Evolutionary conservation across 148 eudicot genomes (phyloP), one percentile per base, ranked within the genome.

Genomic region (Chenopodium formosanum): DNA sequence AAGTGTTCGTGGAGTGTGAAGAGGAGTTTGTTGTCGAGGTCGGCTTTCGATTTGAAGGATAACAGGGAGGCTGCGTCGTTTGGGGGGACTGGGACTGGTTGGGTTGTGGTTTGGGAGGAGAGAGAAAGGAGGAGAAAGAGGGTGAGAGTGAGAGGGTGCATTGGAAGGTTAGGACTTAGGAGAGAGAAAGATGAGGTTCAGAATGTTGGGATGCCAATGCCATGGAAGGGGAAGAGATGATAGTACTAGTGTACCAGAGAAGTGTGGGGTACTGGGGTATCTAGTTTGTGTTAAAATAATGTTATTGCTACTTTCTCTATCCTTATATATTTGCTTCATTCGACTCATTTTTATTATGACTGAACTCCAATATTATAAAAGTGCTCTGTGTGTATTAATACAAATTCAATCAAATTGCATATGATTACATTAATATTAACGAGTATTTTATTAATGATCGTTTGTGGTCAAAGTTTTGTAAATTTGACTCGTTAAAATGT

Each of bases 61-160:
- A 91, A 84, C 25, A 91, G 85, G 0, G 92, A 75, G n/a, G 85
- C 79, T 9, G 91, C 89, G 86, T 87, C 92, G 58, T 70, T 60
- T 6, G 89, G 86, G 72, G 4, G 63, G 62, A 56, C 84, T 68
- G 4, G 53, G 62, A 56, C 76, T 19, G 70, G 82, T 17, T 76
- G 77, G 16, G 75, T n/a, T 7, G 31, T 7, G 50, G 50, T 27
- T 14, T 37, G 63, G 67, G 12, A 40, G 56, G 44, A 58, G 68
- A n/a, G 22, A 73, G 23, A 10, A 16, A 11, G 20, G 53, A 67
- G 22, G 48, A 46, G 7, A 7, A 70, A 52, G 75, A 74, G 7
- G 40, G 50, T 70, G 60, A 46, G 65, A 17, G 69, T 25, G 74
- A 78, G 81, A 22, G 66, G 69, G 71, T 66, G 80, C 78, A 85